Percentiles rank a stretch among this genome's conserved stretches.
These are phyloP conservation scores for Boletus mariae DNA, from an alignment of 1,284 basidiomycete species.

Conservation along the genomic window DNA sequence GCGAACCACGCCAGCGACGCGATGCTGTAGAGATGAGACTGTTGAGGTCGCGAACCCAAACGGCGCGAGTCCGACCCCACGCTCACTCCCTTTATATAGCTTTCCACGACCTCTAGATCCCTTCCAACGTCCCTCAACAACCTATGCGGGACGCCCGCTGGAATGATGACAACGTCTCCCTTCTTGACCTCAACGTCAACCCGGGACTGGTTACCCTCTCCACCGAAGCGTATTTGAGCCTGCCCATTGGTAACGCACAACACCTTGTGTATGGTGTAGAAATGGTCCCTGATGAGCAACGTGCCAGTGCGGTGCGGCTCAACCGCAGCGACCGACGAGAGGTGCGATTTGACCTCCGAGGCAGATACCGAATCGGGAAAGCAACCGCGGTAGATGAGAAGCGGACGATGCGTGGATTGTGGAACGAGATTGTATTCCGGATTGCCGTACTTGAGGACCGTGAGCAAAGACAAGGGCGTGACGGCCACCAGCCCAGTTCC, in stretches of 20 bases:
- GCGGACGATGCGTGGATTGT: neutral
- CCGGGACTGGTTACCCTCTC: neutral
- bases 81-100: neutral
- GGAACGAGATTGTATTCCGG: constrained; percentile 2
- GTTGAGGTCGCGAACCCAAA: constrained; percentile 1
- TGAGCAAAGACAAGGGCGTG: constrained; percentile 1
- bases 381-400: constrained; percentile 2
- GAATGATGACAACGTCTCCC: constrained; percentile 1
- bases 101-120: neutral
- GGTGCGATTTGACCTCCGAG: neutral
- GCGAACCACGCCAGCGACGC: neutral
- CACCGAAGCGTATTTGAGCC: constrained; percentile 1
- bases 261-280: constrained; percentile 1
- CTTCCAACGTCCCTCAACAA: neutral
- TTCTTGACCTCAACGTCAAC: neutral
- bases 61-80: neutral
- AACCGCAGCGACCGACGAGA: neutral
- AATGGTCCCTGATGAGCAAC: constrained; percentile 1
- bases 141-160: neutral
- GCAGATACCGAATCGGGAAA: neutral
- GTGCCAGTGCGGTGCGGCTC: constrained; percentile 1
- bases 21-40: neutral
- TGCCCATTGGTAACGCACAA: neutral
- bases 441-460: constrained; percentile 2
- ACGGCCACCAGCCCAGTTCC: neutral